A percentile compares a stretch with the other conserved stretches of the same genome.
phyloP scores from a whole-genome alignment of 306 rosid species.

The Crataegus laevigata region DNA sequence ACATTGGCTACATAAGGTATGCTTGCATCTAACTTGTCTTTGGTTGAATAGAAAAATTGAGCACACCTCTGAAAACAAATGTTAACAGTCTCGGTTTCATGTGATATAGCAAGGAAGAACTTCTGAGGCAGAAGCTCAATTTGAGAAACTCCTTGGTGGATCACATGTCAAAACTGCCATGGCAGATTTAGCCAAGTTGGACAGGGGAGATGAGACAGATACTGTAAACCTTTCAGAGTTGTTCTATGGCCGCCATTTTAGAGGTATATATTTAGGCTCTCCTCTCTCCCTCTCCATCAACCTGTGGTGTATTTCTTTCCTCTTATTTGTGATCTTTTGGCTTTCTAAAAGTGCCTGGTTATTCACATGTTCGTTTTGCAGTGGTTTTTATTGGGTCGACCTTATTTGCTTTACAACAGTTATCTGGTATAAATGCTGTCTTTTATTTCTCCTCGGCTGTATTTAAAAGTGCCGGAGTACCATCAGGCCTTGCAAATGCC shows the following conservation, averaged over 20 bases:
- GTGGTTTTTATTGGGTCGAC: conserved; percentile 99
- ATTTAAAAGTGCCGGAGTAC: conserved; percentile 88
- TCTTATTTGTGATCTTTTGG: conserved; percentile 16
- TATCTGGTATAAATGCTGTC: conserved; percentile 96
- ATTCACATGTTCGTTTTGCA: conserved; percentile 84
- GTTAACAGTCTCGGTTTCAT: conserved; percentile 3
- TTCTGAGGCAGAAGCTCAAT: conserved; percentile 77
- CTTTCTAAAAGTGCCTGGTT: conserved; percentile 37
- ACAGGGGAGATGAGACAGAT: conserved; percentile 74
- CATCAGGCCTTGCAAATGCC: conserved; percentile 76
- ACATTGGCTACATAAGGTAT: conserved; percentile 86
- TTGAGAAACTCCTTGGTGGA: conserved; percentile 79
- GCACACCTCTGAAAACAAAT: background rate
- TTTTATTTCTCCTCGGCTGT: conserved; percentile 98
- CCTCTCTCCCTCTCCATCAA: background rate
- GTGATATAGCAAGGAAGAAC: conserved; percentile 78
- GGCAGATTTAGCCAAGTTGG: conserved; percentile 62
- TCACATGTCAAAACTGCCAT: conserved; percentile 84
- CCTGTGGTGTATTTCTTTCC: background rate
- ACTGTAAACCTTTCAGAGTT: conserved; percentile 65
- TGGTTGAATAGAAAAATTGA: background rate
- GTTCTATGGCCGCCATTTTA: conserved; percentile 75
- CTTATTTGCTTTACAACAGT: conserved; percentile 99
- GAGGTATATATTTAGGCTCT: conserved; percentile 40
- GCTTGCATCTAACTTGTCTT: background rate